phyloP scores from a whole-genome alignment of 352 stramenopile genomes.

The Phytophthora ramorum region DNA sequence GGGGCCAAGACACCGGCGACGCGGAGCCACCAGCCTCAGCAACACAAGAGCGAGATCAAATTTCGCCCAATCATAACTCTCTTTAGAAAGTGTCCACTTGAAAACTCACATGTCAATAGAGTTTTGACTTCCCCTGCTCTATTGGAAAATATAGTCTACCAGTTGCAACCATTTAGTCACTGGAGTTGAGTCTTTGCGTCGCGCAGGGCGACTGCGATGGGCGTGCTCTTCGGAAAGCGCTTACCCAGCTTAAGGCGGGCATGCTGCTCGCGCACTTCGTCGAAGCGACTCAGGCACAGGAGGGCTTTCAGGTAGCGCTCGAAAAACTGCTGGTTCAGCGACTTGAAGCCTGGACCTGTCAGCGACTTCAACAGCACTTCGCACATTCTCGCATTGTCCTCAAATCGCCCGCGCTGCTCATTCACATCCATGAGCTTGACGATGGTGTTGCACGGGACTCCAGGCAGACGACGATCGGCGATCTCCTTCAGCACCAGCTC shows the following conservation, averaged over 20 bases:
- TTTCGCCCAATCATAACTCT: too few relatives aligned
- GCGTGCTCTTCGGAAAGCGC: constrained; percentile 23
- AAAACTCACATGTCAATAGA: too few relatives aligned
- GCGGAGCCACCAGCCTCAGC: too few relatives aligned
- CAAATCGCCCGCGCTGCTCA: constrained; percentile 11
- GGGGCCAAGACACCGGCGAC: too few relatives aligned
- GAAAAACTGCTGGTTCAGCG: constrained; percentile 16
- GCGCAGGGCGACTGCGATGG: constrained; percentile 7
- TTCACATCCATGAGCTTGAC: constrained; percentile 21
- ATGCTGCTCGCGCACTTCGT: constrained; percentile 14
- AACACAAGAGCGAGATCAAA: neutral
- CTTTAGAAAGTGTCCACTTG: too few relatives aligned
- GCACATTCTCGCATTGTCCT: constrained; percentile 5
- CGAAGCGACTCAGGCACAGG: constrained; percentile 15
- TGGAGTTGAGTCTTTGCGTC: neutral
- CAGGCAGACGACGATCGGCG: constrained; percentile 7
- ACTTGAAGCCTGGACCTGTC: neutral
- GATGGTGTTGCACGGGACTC: constrained; percentile 20
- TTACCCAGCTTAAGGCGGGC: constrained; percentile 4
- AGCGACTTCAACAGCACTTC: constrained; percentile 13
- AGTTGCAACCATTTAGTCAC: too few relatives aligned
- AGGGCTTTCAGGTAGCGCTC: constrained; percentile 27
- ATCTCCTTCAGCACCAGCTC: constrained; percentile 27
- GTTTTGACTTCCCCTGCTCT: too few relatives aligned
- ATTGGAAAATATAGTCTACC: too few relatives aligned